phyloP scores from a whole-genome alignment of 306 rosid genomes.

The Dicorynia guianensis region DNA sequence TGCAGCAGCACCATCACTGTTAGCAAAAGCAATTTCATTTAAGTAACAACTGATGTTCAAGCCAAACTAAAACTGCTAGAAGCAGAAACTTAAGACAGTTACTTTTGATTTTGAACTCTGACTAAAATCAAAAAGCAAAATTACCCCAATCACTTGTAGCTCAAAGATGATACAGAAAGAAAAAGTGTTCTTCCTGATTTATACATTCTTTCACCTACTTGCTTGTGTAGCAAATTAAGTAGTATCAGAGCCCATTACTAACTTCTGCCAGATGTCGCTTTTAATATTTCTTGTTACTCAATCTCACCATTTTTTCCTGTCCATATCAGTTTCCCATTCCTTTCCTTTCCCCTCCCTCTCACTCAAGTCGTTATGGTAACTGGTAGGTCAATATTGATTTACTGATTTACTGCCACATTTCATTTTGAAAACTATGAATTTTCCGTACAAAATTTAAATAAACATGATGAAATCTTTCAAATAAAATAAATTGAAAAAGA shows the following conservation, averaged over 20 bases:
- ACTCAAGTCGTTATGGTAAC: conserved; percentile 2
- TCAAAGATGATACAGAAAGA: conserved; percentile 17
- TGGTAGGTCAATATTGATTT: conserved; percentile 7
- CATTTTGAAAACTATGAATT: conserved; percentile 19
- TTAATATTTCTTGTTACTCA: not conserved
- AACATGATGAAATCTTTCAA: conserved; percentile 10
- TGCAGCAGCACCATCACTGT: conserved; percentile 99
- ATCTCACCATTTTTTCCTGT: conserved; percentile 2
- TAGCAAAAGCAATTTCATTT: conserved; percentile 36
- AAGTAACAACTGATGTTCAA: conserved; percentile 30
- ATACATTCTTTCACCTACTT: conserved; percentile 12
- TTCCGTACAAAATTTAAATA: not conserved
- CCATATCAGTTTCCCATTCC: not conserved
- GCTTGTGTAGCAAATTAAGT: conserved; percentile 20
- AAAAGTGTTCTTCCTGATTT: not conserved
- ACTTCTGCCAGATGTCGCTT: not conserved
- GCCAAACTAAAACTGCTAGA: conserved; percentile 35
- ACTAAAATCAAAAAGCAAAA: conserved; percentile 17
- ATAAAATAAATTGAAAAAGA: conserved; percentile 13
- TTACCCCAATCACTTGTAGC: conserved; percentile 19
- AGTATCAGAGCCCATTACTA: not conserved
- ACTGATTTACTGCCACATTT: conserved; percentile 13
- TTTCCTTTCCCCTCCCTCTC: conserved; percentile 8
- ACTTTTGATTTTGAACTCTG: conserved; percentile 14
- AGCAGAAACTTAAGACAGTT: conserved; percentile 13